Percentiles rank a stretch among this genome's conserved stretches.
Conservation (phyloP, 2,329 filamentous ascomycete genomes). For the Colletotrichum filicis region DNA sequence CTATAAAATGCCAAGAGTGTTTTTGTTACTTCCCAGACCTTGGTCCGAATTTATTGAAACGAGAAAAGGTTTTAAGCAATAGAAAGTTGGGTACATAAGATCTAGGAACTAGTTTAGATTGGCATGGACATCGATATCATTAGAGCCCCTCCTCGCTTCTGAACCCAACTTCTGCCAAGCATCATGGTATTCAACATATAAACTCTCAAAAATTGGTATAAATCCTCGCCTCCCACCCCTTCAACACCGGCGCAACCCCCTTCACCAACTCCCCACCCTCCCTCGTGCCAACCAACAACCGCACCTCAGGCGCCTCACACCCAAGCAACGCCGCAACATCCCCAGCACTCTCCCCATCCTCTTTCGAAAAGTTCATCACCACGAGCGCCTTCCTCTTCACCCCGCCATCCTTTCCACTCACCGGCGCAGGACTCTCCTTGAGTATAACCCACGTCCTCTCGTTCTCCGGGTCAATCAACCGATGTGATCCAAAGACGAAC, state of each 20-base stretch:
- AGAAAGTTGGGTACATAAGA: no score
- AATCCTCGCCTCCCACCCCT: conserved; percentile 44
- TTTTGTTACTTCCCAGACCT: no score
- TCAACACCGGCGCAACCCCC: conserved; percentile 28
- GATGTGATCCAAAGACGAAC: conserved; percentile 72
- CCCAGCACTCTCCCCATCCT: conserved; percentile 39
- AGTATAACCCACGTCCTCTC: conserved; percentile 68
- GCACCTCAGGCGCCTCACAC: conserved; percentile 32
- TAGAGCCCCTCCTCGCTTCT: neutral
- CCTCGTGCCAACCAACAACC: conserved; percentile 43
- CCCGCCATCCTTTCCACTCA: conserved; percentile 31
- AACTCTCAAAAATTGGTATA: conserved; percentile 39
- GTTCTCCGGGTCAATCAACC: conserved; percentile 59
- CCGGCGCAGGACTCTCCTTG: conserved; percentile 45
- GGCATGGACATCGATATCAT: neutral
- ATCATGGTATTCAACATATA: neutral
- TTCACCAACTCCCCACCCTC: conserved; percentile 1
- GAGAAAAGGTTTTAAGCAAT: no score
- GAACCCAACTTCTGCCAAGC: neutral
- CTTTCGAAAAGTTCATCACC: conserved; percentile 58
- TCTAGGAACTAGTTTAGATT: no score
- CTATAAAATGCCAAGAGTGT: no score
- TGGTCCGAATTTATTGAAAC: no score
- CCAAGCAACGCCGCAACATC: conserved; percentile 41
- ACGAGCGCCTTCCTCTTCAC: conserved; percentile 49